These are phyloP conservation scores for Microsporum canis DNA, from an alignment of 2,329 filamentous ascomycete species.

Conservation along the genomic window DNA sequence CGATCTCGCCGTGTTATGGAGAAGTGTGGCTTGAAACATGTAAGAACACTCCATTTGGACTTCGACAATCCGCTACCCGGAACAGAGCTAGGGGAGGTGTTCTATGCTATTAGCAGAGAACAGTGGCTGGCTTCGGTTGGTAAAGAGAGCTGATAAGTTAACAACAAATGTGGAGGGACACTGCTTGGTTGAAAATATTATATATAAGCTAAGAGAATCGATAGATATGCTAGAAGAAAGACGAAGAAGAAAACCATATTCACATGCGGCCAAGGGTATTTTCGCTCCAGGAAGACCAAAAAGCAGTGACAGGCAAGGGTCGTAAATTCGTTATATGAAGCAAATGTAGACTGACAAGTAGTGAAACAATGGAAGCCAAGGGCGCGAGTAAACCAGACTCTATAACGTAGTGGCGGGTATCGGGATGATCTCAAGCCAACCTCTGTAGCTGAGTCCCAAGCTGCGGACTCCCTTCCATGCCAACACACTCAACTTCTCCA, in stretches of 20 bases:
- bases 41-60: conserved; percentile 3
- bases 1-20: conserved; percentile 7
- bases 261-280: conserved; percentile 8
- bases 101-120: conserved; percentile 6
- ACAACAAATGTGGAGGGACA: neutral
- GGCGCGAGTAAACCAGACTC: neutral
- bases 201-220: neutral
- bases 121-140: neutral
- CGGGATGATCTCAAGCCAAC: neutral
- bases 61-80: conserved; percentile 8
- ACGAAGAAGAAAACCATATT: neutral
- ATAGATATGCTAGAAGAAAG: neutral
- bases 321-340: conserved; percentile 14
- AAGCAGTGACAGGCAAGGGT: conserved; percentile 3
- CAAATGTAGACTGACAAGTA: neutral
- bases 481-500: conserved; percentile 11
- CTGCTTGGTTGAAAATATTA: neutral
- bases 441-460: conserved; percentile 11
- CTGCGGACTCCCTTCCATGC: conserved; percentile 10
- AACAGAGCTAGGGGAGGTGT: conserved; percentile 7
- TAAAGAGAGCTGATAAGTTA: neutral
- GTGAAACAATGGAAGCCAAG: neutral
- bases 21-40: conserved; percentile 7
- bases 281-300: conserved; percentile 5
- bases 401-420: neutral